A percentile compares a stretch with the other conserved stretches of the same genome.
Conservation (phyloP, 345 rosid genomes). For the Corymbia maculata region DNA sequence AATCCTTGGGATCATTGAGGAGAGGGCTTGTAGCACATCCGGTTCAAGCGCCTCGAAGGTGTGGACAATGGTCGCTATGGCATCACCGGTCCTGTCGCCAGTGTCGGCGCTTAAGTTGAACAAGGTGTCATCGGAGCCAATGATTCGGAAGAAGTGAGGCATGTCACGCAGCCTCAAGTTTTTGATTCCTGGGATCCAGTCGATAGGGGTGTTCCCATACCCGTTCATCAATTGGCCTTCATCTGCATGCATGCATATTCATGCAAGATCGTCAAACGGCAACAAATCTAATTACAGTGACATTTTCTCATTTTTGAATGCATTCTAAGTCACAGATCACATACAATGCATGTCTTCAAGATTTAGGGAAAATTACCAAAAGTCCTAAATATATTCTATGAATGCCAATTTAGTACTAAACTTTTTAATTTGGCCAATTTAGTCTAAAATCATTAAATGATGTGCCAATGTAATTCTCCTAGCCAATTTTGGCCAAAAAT, state of each 20-base stretch:
- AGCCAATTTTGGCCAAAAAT: too few species aligned
- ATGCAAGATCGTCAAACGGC: background rate
- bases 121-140: background rate
- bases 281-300: background rate
- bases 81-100: fast-evolving
- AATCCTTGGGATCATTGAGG: background rate
- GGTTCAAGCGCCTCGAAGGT: background rate
- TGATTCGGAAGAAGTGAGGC: background rate
- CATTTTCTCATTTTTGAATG: background rate
- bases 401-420: background rate
- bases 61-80: background rate
- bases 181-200: background rate
- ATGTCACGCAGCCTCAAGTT: background rate
- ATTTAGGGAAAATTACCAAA: background rate
- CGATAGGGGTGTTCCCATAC: background rate
- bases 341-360: background rate
- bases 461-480: too few species aligned
- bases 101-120: background rate
- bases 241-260: background rate
- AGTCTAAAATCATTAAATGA: too few species aligned
- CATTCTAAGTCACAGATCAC: background rate
- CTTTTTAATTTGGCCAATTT: fast-evolving
- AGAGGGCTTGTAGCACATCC: background rate
- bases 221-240: background rate
- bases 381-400: background rate